Base-by-base conservation (phyloP, 192 early-diverging fungal species). In the Dimargaris cristalligena region DNA sequence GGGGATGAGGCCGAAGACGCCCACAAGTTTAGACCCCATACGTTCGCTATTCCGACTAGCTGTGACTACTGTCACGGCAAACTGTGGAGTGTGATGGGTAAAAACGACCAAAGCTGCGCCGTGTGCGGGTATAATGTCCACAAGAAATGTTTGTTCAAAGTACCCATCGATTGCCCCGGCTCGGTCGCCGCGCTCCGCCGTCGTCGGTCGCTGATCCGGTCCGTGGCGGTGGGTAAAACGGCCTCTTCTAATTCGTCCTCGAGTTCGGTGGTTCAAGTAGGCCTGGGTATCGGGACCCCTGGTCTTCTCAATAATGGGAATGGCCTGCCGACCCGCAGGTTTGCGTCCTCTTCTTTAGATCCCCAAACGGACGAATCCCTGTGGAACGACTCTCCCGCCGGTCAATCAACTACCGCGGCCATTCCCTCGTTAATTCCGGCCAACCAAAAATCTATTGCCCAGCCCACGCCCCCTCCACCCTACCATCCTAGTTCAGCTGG, bases 1-100 rank as follows among this genome's bases (percentile, higher is more conserved):
- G 16, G 38, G 8, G 38, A 16, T 41, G 16, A 16, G 8, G 16
- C 6, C 38, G 38, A 16, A 16, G 30, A 52, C 50, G 50, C 50
- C 50, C 50, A 52, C 30, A 23, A 30, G 50, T 52, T 52, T 26
- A 18, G 30, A 23, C 30, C 50, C 50, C 50, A 52, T 26, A 23
- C 50, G 23, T 52, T 52, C 30, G 50, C 50, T 25, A 52, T 52
- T 2, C 50, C 50, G 22, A 52, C 50, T 8, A 52, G 26, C 30
- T 52, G 50, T 26, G 50, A 52, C 50, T 52, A 52, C 50, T 52
- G 50, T 8, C 50, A 52, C 23, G 25, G 50, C 30, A 52, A 52
- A 26, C 16, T 52, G 30, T 52, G 50, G 50, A 30, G 50, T 2
- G 30, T 52, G n/a, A n/a, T n/a, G 50, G 50, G 50, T 2, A 52